phyloP scores from a whole-genome alignment of 2,329 filamentous ascomycete species.

The Metarhizium humberi region DNA sequence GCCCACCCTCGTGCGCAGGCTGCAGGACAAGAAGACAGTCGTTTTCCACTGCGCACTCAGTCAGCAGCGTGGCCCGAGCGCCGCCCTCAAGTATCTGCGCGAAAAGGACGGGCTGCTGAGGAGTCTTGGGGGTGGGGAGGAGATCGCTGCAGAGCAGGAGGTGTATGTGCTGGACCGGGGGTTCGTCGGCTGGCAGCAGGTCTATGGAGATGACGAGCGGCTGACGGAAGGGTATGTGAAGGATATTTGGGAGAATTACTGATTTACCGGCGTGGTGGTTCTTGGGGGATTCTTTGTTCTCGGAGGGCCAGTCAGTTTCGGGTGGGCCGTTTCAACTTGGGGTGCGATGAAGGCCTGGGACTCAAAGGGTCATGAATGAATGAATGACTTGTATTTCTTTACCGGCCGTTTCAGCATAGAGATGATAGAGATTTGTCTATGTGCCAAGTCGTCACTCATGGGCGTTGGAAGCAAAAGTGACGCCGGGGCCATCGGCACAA shows the following conservation, averaged over 20 bases:
- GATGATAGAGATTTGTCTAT: not conserved
- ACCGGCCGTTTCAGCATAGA: not conserved
- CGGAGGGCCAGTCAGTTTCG: too few species aligned
- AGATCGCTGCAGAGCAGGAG: conserved; percentile 44
- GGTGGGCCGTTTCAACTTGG: too few species aligned
- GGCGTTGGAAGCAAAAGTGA: too few species aligned
- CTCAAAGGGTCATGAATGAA: too few species aligned
- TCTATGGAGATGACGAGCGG: conserved; percentile 65
- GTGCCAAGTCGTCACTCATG: too few species aligned
- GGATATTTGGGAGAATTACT: conserved; percentile 69
- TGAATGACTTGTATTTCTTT: not conserved
- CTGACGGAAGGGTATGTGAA: conserved; percentile 79
- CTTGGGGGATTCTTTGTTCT: not conserved
- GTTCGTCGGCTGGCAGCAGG: conserved; percentile 84
- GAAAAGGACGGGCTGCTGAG: conserved; percentile 49
- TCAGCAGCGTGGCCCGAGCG: conserved; percentile 80
- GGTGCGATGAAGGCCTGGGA: not conserved
- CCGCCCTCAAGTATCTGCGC: conserved; percentile 70
- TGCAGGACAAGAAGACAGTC: conserved; percentile 70
- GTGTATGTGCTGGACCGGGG: conserved; percentile 77
- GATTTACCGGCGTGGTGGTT: conserved; percentile 1
- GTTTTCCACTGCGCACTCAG: conserved; percentile 92
- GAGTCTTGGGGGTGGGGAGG: conserved; percentile 18
- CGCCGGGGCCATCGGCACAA: too few species aligned
- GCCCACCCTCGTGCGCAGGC: conserved; percentile 70